Evolutionary conservation across 257 asterid species (phyloP).

Genomic region (Osmanthus fragrans): DNA sequence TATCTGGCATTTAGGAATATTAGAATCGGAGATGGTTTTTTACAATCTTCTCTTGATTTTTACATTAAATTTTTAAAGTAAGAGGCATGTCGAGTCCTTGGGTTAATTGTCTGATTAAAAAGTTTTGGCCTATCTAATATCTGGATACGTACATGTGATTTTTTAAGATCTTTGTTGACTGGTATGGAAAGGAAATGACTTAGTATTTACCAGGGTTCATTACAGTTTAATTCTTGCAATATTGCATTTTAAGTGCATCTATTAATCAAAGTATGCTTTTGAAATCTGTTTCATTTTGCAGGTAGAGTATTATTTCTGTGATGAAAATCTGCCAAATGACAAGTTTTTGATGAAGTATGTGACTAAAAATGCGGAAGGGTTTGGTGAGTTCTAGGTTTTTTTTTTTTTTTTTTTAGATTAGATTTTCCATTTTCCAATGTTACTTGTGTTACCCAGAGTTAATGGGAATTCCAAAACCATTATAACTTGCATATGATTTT

Average conservation of each 20-base stretch:
- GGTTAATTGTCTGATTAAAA: background rate
- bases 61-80: too few species aligned
- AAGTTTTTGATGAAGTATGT: slow-evolving; percentile 68
- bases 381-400: slow-evolving; percentile 48
- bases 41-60: background rate
- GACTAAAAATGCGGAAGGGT: slow-evolving; percentile 61
- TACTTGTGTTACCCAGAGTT: background rate
- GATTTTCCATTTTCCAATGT: background rate
- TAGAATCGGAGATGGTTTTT: background rate
- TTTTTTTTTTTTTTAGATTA: slow-evolving; percentile 2
- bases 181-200: background rate
- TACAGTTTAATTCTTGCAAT: background rate
- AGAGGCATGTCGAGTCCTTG: background rate
- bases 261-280: slow-evolving; percentile 1
- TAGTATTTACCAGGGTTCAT: background rate
- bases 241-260: background rate
- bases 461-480: background rate
- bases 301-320: slow-evolving; percentile 96
- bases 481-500: background rate
- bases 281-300: slow-evolving; percentile 33
- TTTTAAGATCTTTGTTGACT: background rate
- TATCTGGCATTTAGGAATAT: background rate
- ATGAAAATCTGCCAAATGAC: slow-evolving; percentile 81
- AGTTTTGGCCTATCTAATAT: background rate
- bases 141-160: background rate